phyloP scores from a whole-genome alignment of 805 yeast species.

The Pichia exigua region DNA sequence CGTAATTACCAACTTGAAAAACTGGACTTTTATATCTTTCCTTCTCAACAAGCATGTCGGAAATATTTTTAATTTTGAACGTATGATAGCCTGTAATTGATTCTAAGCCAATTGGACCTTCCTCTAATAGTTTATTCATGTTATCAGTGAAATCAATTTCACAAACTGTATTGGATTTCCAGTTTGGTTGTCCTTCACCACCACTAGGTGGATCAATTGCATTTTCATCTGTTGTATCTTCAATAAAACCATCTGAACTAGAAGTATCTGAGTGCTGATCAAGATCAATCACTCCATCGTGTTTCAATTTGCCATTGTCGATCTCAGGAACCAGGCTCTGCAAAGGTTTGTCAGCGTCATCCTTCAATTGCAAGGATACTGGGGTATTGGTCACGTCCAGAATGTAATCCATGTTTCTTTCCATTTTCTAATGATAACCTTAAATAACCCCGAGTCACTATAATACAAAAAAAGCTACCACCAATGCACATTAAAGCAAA shows the following conservation, averaged over 20 bases:
- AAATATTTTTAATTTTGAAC: slow-evolving; percentile 32
- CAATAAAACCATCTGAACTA: background rate
- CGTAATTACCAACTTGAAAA: slow-evolving; percentile 46
- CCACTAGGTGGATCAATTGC: background rate
- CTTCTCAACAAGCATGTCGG: slow-evolving; percentile 26
- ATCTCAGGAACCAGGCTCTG: background rate
- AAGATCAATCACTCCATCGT: background rate
- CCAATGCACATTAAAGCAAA: too few species aligned
- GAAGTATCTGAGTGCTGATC: background rate
- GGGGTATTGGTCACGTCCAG: background rate
- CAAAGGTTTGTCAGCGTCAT: background rate
- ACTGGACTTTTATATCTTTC: slow-evolving; percentile 31
- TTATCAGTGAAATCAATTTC: background rate
- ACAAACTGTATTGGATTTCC: background rate
- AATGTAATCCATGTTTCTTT: background rate
- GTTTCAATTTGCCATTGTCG: background rate
- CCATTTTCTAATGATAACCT: background rate
- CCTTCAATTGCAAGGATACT: background rate
- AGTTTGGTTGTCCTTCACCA: background rate
- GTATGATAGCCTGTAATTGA: slow-evolving; percentile 27
- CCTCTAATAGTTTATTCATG: slow-evolving; percentile 3
- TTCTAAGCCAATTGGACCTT: slow-evolving; percentile 28
- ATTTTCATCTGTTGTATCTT: background rate
- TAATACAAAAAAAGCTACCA: background rate
- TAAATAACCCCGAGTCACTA: background rate